Evolutionary conservation across 208 protist genomes (phyloP).

Genomic region (Acanthamoeba comandoni): DNA sequence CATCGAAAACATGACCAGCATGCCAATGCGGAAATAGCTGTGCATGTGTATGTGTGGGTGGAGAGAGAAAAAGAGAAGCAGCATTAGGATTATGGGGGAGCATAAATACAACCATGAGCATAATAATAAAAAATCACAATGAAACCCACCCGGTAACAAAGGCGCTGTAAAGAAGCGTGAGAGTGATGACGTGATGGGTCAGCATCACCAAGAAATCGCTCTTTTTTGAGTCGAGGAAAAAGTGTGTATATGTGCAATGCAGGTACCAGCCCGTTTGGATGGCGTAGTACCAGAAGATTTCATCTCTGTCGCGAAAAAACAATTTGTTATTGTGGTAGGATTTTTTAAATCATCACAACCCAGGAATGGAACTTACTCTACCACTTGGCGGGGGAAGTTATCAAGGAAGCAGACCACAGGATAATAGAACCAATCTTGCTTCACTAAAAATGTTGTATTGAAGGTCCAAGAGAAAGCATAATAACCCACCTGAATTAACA

Average conservation of each 20-base stretch:
- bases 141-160: conserved; percentile 40
- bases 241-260: conserved; percentile 47
- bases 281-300: conserved; percentile 58
- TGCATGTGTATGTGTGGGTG: too few relatives aligned
- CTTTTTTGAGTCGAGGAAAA: conserved; percentile 50
- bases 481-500: not conserved
- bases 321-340: too few relatives aligned
- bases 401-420: conserved; percentile 44
- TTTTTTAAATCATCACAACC: too few relatives aligned
- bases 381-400: conserved; percentile 7
- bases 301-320: conserved; percentile 7
- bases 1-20: conserved; percentile 66
- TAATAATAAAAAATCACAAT: not conserved
- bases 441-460: conserved; percentile 38
- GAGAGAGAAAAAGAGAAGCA: too few relatives aligned
- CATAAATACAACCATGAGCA: not conserved
- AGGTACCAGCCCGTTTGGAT: conserved; percentile 60
- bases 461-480: conserved; percentile 11
- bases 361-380: conserved; percentile 19
- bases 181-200: conserved; percentile 31
- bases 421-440: conserved; percentile 61
- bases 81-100: not conserved
- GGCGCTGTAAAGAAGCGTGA: conserved; percentile 22
- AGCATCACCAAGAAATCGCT: conserved; percentile 49
- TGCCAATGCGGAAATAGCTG: conserved; percentile 52